phyloP scores from a whole-genome alignment of 805 yeast species.

The Yarrowia sp. region DNA sequence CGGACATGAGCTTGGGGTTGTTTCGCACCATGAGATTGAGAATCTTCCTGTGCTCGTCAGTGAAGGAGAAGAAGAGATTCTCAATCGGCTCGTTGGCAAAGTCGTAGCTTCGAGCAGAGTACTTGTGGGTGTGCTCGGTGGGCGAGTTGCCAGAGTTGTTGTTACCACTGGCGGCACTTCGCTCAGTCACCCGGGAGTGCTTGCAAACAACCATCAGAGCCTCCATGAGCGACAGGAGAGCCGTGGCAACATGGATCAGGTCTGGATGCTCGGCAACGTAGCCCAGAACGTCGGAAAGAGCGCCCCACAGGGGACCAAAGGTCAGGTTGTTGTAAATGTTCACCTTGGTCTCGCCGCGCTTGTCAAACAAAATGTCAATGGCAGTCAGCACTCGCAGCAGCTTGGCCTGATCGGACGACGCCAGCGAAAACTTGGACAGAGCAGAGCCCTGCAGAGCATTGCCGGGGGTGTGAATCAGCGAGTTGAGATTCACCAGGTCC shows the following conservation, averaged over 20 bases:
- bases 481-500: conserved; percentile 54
- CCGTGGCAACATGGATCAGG: conserved; percentile 73
- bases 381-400: conserved; percentile 86
- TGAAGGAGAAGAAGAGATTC: conserved; percentile 79
- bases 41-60: conserved; percentile 85
- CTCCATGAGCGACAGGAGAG: conserved; percentile 84
- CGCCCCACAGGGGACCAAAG: conserved; percentile 83
- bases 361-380: conserved; percentile 76
- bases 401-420: conserved; percentile 87
- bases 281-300: conserved; percentile 73
- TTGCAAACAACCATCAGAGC: conserved; percentile 96
- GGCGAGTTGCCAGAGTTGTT: conserved; percentile 9
- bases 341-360: conserved; percentile 41
- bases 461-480: conserved; percentile 43
- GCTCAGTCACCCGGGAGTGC: conserved; percentile 62
- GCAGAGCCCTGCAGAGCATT: conserved; percentile 61
- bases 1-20: conserved; percentile 92
- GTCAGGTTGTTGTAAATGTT: conserved; percentile 68
- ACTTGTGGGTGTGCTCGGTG: conserved; percentile 49
- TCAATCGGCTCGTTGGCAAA: conserved; percentile 78
- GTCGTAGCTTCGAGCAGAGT: conserved; percentile 66
- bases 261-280: conserved; percentile 65
- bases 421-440: conserved; percentile 72
- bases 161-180: conserved; percentile 1
- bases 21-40: conserved; percentile 89